These are phyloP conservation scores for Populus alba DNA, from an alignment of 345 rosid genomes.

Conservation along the genomic window DNA sequence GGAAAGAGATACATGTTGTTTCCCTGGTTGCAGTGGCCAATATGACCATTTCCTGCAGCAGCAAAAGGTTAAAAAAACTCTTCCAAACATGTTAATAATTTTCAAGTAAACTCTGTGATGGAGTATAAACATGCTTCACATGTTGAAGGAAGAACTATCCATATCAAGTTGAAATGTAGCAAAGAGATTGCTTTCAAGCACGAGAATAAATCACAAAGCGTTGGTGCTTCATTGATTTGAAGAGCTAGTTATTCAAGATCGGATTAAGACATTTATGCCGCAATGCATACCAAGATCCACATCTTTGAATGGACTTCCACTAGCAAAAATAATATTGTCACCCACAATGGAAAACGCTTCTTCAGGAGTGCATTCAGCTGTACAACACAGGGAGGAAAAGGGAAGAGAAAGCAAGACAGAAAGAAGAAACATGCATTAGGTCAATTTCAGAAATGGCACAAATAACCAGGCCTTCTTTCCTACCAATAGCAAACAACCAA, in stretches of 20 bases:
- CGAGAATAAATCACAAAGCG: not conserved
- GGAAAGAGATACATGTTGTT: constrained; percentile 99
- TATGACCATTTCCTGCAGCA: constrained; percentile 61
- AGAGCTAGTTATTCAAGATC: not conserved
- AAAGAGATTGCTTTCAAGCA: not conserved
- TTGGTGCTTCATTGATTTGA: not conserved
- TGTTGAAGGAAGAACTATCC: not conserved
- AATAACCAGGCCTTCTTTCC: not conserved
- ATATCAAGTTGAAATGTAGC: not conserved
- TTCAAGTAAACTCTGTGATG: not conserved
- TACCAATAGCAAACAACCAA: not conserved
- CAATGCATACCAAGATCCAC: constrained; percentile 74
- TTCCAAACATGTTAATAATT: constrained; percentile 9
- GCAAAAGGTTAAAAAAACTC: constrained; percentile 17
- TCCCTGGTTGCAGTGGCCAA: constrained; percentile 96
- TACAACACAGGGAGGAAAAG: not conserved
- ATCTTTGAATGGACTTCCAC: constrained; percentile 93
- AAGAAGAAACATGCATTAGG: not conserved
- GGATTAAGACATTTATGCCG: not conserved
- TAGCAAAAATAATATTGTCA: constrained; percentile 85
- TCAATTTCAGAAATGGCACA: not conserved
- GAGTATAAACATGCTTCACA: not conserved
- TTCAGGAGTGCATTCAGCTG: constrained; percentile 96
- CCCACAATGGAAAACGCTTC: constrained; percentile 92
- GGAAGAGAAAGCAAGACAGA: not conserved